Percentiles rank a stretch among this genome's conserved stretches.
Evolutionary conservation across 2,329 filamentous ascomycete species (phyloP).

Genomic region (Fusarium sulawesiense): DNA sequence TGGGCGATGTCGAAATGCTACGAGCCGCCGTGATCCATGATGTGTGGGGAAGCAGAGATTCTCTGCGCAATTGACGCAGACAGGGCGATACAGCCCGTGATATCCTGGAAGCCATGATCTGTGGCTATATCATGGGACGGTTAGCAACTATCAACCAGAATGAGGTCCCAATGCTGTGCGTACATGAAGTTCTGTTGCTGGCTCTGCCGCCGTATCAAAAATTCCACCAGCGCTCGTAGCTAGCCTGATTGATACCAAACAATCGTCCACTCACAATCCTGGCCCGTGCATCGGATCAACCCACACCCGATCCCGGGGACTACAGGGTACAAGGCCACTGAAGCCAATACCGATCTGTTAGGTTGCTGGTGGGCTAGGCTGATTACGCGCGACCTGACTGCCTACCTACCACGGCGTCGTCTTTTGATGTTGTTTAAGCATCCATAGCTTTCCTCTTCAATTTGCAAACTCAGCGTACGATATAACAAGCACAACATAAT

Average conservation of each 20-base stretch:
- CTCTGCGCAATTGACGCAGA: constrained; percentile 43
- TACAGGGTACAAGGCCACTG: constrained; percentile 24
- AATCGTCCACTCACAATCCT: constrained; percentile 13
- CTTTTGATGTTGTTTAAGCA: constrained; percentile 29
- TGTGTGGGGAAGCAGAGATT: constrained; percentile 23
- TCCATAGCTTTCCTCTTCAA: constrained; percentile 28
- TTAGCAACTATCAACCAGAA: constrained; percentile 9
- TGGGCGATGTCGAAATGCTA: constrained; percentile 45
- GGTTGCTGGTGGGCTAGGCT: constrained; percentile 34
- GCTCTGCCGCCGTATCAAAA: constrained; percentile 34
- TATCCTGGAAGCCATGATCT: constrained; percentile 43
- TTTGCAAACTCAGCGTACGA: constrained; percentile 4
- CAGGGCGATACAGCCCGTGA: constrained; percentile 36
- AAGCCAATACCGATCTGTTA: constrained; percentile 28
- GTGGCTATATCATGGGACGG: neutral
- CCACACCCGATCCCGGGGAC: constrained; percentile 34
- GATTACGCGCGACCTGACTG: constrained; percentile 50
- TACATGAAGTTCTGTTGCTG: constrained; percentile 22
- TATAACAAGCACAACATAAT: neutral
- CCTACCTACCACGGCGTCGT: constrained; percentile 43
- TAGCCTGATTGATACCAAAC: neutral
- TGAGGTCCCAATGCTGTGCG: constrained; percentile 2
- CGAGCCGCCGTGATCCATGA: constrained; percentile 40
- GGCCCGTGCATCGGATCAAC: constrained; percentile 45
- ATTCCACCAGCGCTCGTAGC: constrained; percentile 29